These are phyloP conservation scores for Physcomitrium patens DNA, from an alignment of 225 moss, liverwort and hornwort species.

Conservation along the genomic window DNA sequence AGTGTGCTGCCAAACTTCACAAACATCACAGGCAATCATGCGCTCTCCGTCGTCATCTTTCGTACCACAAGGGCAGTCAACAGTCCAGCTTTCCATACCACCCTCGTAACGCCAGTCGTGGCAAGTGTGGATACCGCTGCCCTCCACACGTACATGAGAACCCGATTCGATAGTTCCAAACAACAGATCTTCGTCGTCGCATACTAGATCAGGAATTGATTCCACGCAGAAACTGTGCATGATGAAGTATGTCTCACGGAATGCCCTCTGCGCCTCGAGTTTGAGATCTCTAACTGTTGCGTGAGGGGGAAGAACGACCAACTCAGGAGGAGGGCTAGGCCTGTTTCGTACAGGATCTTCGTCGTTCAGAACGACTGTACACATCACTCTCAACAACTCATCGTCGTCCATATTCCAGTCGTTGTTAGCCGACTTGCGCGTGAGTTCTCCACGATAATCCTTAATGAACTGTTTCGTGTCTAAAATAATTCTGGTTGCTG, in stretches of 20 bases:
- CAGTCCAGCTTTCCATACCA: conserved; percentile 96
- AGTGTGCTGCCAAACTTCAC: conserved; percentile 99
- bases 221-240: conserved; percentile 89
- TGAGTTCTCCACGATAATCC: conserved; percentile 94
- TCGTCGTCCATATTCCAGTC: conserved; percentile 99
- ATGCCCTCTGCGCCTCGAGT: conserved; percentile 92
- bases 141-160: conserved; percentile 81
- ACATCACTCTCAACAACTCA: conserved; percentile 92
- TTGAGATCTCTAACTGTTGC: conserved; percentile 94
- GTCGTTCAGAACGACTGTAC: conserved; percentile 89
- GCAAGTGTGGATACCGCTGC: conserved; percentile 80
- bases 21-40: conserved; percentile 99
- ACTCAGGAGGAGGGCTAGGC: conserved; percentile 91
- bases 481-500: conserved; percentile 88
- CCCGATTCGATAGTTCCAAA: conserved; percentile 96
- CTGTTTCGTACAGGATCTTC: conserved; percentile 83
- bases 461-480: conserved; percentile 99
- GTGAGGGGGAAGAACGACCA: conserved; percentile 94
- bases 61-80: conserved; percentile 97
- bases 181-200: conserved; percentile 84
- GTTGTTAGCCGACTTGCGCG: conserved; percentile 88
- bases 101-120: conserved; percentile 99
- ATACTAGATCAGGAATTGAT: conserved; percentile 86
- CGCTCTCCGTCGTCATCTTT: conserved; percentile 98
- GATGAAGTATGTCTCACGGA: conserved; percentile 96